Evolutionary conservation across 2,329 filamentous ascomycete genomes (phyloP), one percentile per base, ranked within the genome.

Genomic region (Malbranchea cinnamomea): DNA sequence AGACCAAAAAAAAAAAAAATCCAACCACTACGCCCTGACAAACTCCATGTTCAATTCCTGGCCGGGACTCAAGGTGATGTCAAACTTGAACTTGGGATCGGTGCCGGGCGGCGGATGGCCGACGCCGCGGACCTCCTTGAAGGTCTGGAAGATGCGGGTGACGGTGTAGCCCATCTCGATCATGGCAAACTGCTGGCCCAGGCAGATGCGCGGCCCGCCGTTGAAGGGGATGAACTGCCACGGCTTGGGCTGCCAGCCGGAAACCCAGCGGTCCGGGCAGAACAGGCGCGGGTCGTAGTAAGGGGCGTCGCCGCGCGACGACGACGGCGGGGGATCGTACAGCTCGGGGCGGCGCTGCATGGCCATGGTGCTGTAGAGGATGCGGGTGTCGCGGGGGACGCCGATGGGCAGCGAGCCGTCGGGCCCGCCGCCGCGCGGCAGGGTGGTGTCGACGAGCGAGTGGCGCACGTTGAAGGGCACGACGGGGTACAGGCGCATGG

Each of bases 381-480:
- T 43, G 4, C 54, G 52, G 8, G 66, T 60, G 37, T 60, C 54
- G 30, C 58, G 56, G 13, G 58, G 56, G 15, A 68, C 53, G 10
- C 60, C 58, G 16, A 69, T 49, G 3, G 57, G 56, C 6, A 47
- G 42, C 9, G 35, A 44, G 4, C 59, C 62, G 37, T 68, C 61
- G 3, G 54, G 47, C 0, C 65, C 65, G 11, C 65, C 65, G n/a
- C 65, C 82, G 11, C 62, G 60, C 0, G 82, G 82, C 2, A 91
- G 67, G 0, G 72, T 79, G 2, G 81, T 85, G 56, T 85, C 77
- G 35, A 62, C 65, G 8, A 82, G 63, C 8, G 80, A 70, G 18
- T 75, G 59, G 37, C 83, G 75, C 30, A 82, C 67, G 54, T 89
- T 89, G 60, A 78, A 79, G 2, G 82, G 81, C 1, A 89, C 78